Conservation (phyloP, 1,284 basidiomycete species). For the Boletus smithii region DNA sequence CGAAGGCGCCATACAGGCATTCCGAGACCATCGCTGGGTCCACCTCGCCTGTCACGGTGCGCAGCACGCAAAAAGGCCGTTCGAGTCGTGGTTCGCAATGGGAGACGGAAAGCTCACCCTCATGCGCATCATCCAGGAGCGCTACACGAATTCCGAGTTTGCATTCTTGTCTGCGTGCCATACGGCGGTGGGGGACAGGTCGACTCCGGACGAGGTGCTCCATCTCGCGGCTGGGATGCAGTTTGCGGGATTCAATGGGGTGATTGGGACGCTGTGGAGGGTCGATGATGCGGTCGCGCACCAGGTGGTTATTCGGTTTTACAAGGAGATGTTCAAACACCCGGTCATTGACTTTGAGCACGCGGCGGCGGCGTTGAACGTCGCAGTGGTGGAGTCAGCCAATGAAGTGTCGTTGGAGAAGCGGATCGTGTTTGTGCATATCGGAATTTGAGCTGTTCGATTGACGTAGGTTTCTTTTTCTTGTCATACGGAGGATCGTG, state of each 20-base stretch:
- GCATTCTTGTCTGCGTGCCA: too few relatives aligned
- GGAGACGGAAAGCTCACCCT: conserved; percentile 1
- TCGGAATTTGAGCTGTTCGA: too few relatives aligned
- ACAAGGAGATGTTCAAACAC: too few relatives aligned
- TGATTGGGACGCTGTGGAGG: not conserved
- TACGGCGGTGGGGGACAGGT: too few relatives aligned
- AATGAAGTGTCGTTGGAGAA: not conserved
- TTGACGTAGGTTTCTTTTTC: too few relatives aligned
- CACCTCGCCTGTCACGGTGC: too few relatives aligned
- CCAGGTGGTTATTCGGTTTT: not conserved
- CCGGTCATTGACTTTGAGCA: not conserved
- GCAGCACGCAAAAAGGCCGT: not conserved
- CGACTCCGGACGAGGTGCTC: too few relatives aligned
- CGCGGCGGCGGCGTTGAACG: not conserved
- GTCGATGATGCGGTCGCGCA: not conserved
- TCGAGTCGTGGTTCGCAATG: conserved; percentile 1
- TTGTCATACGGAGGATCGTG: too few relatives aligned
- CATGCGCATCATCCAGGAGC: conserved; percentile 1
- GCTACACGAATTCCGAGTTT: not conserved
- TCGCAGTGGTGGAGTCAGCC: not conserved
- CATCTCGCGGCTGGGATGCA: too few relatives aligned
- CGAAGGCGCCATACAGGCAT: not conserved
- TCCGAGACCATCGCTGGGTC: not conserved
- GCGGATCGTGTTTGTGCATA: too few relatives aligned
- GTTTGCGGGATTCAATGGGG: too few relatives aligned